These are phyloP conservation scores for Aspergillus japonicus DNA, from an alignment of 2,329 filamentous ascomycete species.

Conservation along the genomic window DNA sequence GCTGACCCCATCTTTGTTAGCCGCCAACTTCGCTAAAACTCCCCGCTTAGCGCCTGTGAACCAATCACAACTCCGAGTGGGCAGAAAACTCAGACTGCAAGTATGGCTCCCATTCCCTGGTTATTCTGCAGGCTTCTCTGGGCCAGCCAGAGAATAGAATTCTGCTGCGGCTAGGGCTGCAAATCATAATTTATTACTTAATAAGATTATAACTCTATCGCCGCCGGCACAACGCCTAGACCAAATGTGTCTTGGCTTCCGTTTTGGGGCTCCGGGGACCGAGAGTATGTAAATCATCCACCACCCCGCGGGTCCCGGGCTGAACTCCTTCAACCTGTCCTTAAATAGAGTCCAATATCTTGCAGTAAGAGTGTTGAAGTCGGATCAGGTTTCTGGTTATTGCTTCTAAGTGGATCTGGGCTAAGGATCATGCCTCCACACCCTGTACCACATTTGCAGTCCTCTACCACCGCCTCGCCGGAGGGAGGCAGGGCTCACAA, in stretches of 20 bases:
- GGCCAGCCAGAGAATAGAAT: no score
- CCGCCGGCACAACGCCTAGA: not conserved
- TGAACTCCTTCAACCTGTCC: no score
- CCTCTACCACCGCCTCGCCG: conserved; percentile 18
- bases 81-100: not conserved
- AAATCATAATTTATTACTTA: not conserved
- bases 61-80: no score
- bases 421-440: conserved; percentile 28
- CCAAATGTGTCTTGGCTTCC: not conserved
- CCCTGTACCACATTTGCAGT: conserved; percentile 24
- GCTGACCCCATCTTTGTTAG: not conserved
- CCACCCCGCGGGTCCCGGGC: not conserved
- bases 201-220: not conserved
- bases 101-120: not conserved
- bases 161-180: not conserved
- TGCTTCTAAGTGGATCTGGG: not conserved
- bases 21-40: not conserved
- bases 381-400: no score
- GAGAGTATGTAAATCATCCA: not conserved
- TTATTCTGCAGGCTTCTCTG: no score
- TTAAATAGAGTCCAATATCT: no score
- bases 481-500: conserved; percentile 16
- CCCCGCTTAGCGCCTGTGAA: not conserved
- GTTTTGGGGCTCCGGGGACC: not conserved
- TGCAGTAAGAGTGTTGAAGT: no score